phyloP scores from a whole-genome alignment of 306 rosid genomes.

The Trichosanthes cucumerina region DNA sequence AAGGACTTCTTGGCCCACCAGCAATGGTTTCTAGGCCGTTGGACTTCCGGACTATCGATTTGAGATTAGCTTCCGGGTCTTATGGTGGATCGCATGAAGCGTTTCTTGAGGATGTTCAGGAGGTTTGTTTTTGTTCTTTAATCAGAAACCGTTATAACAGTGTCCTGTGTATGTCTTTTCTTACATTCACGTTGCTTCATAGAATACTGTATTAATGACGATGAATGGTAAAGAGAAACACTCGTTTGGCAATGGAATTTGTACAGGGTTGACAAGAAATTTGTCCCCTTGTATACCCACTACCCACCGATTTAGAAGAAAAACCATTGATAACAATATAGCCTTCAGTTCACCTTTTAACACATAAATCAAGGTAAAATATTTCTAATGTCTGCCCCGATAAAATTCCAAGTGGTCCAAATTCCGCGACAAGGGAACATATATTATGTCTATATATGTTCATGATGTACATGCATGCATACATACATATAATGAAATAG shows the following conservation, averaged over 20 bases:
- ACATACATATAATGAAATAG: too few species aligned
- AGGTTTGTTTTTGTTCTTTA: slow-evolving; percentile 45
- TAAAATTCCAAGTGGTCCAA: too few species aligned
- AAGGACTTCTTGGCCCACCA: slow-evolving; percentile 92
- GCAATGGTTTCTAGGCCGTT: slow-evolving; percentile 93
- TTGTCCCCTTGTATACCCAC: too few species aligned
- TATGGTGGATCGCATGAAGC: slow-evolving; percentile 83
- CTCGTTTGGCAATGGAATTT: neutral
- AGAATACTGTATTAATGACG: neutral
- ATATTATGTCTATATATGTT: too few species aligned
- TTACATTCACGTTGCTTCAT: neutral
- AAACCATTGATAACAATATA: too few species aligned
- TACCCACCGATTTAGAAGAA: too few species aligned
- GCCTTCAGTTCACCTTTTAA: too few species aligned
- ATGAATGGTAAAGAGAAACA: neutral
- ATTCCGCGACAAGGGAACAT: too few species aligned
- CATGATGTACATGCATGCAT: too few species aligned
- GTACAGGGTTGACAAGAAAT: neutral
- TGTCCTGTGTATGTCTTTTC: neutral
- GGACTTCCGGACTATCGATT: slow-evolving; percentile 91
- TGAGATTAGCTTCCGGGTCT: slow-evolving; percentile 84
- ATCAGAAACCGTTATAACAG: neutral
- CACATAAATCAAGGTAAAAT: too few species aligned
- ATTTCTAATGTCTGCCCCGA: too few species aligned
- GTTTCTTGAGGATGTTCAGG: slow-evolving; percentile 84